These are phyloP conservation scores for Fusarium mundagurra DNA, from an alignment of 2,329 filamentous ascomycete genomes.

Conservation along the genomic window DNA sequence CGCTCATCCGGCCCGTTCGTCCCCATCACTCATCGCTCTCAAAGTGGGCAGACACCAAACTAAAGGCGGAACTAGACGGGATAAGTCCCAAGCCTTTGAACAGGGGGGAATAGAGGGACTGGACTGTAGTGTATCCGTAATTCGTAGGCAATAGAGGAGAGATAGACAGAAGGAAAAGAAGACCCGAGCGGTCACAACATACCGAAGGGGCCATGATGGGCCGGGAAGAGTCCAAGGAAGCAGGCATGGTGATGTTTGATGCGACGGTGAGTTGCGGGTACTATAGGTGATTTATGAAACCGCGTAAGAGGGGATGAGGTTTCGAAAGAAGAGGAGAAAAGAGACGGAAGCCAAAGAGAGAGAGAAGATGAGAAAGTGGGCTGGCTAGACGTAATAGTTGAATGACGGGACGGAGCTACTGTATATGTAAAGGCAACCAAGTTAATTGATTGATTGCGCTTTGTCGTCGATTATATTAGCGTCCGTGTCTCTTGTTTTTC, in stretches of 20 bases:
- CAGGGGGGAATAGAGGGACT: background rate
- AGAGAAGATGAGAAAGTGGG: constrained; percentile 9
- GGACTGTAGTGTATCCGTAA: background rate
- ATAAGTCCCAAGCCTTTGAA: constrained; percentile 14
- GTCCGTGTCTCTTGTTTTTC: background rate
- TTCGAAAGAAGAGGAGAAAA: constrained; percentile 13
- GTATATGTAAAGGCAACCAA: constrained; percentile 10
- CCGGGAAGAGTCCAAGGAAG: constrained; percentile 68
- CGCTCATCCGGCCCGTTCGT: background rate
- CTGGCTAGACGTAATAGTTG: constrained; percentile 12
- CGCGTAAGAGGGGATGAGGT: constrained; percentile 10
- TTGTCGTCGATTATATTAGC: constrained; percentile 11
- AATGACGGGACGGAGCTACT: constrained; percentile 7
- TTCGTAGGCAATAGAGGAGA: background rate
- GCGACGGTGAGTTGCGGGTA: constrained; percentile 33
- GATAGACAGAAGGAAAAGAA: constrained; percentile 8
- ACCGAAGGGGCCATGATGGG: constrained; percentile 72
- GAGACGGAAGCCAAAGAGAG: background rate
- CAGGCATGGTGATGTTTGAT: constrained; percentile 56
- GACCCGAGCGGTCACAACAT: constrained; percentile 50
- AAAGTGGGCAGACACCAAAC: constrained; percentile 31
- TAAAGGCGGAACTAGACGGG: constrained; percentile 27
- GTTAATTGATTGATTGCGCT: constrained; percentile 12
- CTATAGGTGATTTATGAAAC: constrained; percentile 19
- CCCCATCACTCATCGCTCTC: constrained; percentile 7